phyloP scores from a whole-genome alignment of 371 early-diverging fungal genomes.

The Umbelopsis sp. region DNA sequence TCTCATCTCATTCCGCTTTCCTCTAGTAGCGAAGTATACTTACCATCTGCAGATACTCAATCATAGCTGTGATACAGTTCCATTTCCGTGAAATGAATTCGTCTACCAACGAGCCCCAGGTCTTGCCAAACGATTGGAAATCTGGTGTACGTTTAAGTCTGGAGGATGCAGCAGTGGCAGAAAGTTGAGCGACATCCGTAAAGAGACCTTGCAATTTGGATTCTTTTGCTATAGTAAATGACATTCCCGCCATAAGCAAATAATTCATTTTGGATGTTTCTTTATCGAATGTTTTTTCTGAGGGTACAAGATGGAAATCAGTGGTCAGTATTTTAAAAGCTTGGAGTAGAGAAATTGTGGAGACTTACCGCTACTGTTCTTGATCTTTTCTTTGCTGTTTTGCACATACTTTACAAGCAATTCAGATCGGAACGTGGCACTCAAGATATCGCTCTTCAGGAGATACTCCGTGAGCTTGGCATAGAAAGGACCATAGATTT shows the following conservation, averaged over 20 bases:
- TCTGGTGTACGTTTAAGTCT: neutral
- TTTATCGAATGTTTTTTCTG: neutral
- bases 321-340: no score
- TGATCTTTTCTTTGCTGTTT: neutral
- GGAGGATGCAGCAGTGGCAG: neutral
- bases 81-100: constrained; percentile 10
- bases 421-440: neutral
- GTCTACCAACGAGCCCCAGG: neutral
- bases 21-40: neutral
- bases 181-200: neutral
- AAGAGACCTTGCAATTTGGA: neutral
- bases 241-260: constrained; percentile 6
- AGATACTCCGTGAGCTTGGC: neutral
- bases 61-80: constrained; percentile 4
- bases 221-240: neutral
- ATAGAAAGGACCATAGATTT: neutral
- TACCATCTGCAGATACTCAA: neutral
- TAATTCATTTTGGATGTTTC: constrained; percentile 5
- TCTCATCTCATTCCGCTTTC: neutral
- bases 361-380: neutral
- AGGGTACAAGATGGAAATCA: neutral
- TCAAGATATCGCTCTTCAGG: neutral
- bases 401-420: neutral
- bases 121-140: constrained; percentile 8
- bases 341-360: no score